These are phyloP conservation scores for Arthonia radiata DNA, from an alignment of 495 filamentous ascomycete genomes.

Conservation along the genomic window DNA sequence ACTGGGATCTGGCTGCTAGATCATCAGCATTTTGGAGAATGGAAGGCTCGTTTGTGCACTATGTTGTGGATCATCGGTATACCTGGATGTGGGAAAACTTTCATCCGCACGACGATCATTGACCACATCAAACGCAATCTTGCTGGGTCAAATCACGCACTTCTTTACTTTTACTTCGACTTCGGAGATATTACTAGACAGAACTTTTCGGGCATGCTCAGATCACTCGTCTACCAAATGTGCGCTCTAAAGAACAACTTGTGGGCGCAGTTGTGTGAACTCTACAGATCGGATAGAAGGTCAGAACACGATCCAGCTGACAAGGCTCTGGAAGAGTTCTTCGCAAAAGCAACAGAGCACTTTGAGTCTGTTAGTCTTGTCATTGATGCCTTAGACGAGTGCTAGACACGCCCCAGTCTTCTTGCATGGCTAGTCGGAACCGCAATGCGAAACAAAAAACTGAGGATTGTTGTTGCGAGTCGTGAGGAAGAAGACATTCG, in stretches of 20 bases:
- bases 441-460: no score
- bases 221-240: slow-evolving; percentile 5
- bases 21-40: no score
- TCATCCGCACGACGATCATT: no score
- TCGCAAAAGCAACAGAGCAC: slow-evolving; percentile 1
- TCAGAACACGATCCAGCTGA: slow-evolving; percentile 1
- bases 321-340: slow-evolving; percentile 4
- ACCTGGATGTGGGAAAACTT: no score
- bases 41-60: no score
- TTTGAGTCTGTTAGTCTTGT: slow-evolving; percentile 4
- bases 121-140: no score
- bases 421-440: no score
- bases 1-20: no score
- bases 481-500: slow-evolving; percentile 6
- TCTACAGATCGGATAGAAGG: slow-evolving; percentile 4
- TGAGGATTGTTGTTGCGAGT: slow-evolving; percentile 7
- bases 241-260: slow-evolving; percentile 3
- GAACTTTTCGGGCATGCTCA: slow-evolving; percentile 2
- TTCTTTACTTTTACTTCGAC: slow-evolving; percentile 8
- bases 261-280: slow-evolving; percentile 4
- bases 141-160: no score
- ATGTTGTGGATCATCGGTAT: no score
- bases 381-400: slow-evolving; percentile 10
- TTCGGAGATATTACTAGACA: slow-evolving; percentile 7
- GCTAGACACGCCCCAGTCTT: no score